Evolutionary conservation across 2,329 filamentous ascomycete species (phyloP), one percentile per base, ranked within the genome.

Genomic region (Rhytidhysteron rufulum): DNA sequence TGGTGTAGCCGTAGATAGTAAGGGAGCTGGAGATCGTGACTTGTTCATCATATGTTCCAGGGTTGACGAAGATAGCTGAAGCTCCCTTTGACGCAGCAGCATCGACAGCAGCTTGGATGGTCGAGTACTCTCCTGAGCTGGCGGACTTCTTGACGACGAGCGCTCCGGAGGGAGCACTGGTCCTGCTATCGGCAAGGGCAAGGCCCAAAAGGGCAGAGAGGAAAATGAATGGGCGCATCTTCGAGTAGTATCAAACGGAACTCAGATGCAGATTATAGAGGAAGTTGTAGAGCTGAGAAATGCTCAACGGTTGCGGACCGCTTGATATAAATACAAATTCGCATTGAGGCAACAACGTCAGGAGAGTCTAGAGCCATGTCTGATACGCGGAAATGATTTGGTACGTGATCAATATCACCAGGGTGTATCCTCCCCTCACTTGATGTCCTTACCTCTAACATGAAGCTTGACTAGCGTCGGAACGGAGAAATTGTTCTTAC

Each of bases 51-150:
- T 84, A 83, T 25, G 76, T 80, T 7, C 80, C 79, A 18, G 72
- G 60, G 50, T 77, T 58, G 59, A 85, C 77, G 65, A 84, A 85
- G 62, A 85, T 80, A 53, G 73, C 77, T 43, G 81, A 77, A 1
- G 68, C 67, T 1, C 62, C 48, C 2, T 72, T 70, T 5, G 71
- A 69, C 1, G 68, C 66, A 0, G 71, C 75, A 4, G 79, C 72
- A 50, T 79, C 56, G 41, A 85, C 72, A 7, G 82, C 81, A 15
- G 71, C 62, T 53, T 80, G 76, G 31, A 83, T 65, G 43, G 57
- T 74, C 52, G 63, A 63, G 56, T 74, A 77, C 27, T 65, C 62
- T 27, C 63, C 65, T 15, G 60, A 62, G 10, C 57, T 54, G 5
- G 63, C 62, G 3, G 33, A 39, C 24, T 42, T 51, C 34, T 65